A percentile compares a stretch with the other conserved stretches of the same genome.
Evolutionary conservation across 2,329 filamentous ascomycete species (phyloP).

Genomic region (Aspergillus texensis): DNA sequence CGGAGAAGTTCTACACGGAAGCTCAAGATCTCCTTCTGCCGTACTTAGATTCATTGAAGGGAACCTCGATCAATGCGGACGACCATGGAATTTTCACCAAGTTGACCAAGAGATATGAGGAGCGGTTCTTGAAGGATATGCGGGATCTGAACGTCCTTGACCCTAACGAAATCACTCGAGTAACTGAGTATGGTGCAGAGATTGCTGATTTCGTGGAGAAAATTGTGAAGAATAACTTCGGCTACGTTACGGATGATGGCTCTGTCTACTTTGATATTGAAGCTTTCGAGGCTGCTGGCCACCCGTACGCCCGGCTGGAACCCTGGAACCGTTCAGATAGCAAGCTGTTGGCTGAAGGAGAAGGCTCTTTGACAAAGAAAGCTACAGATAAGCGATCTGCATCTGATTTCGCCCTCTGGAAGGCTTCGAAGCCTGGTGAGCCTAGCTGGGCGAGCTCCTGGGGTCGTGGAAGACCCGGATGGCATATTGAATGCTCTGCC

Average conservation of each 20-base stretch:
- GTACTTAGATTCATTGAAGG: constrained; percentile 71
- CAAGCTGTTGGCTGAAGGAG: constrained; percentile 81
- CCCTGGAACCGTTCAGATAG: constrained; percentile 86
- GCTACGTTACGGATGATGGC: constrained; percentile 73
- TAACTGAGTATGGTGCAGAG: constrained; percentile 89
- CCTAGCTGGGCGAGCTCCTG: constrained; percentile 87
- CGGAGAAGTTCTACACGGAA: constrained; percentile 57
- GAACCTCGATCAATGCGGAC: constrained; percentile 58
- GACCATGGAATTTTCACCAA: constrained; percentile 81
- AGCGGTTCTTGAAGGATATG: constrained; percentile 89
- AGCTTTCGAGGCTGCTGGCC: constrained; percentile 80
- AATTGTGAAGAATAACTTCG: constrained; percentile 83
- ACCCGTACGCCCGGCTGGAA: constrained; percentile 81
- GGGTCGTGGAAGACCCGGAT: constrained; percentile 86
- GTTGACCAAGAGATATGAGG: constrained; percentile 82
- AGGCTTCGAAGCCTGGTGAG: constrained; percentile 87
- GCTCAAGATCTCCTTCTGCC: constrained; percentile 73
- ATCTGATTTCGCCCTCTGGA: constrained; percentile 92
- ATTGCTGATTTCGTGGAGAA: constrained; percentile 83
- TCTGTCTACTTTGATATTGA: constrained; percentile 94
- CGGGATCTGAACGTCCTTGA: constrained; percentile 79
- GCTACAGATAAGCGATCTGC: constrained; percentile 70
- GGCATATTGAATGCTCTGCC: constrained; percentile 96
- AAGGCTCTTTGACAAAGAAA: constrained; percentile 72
- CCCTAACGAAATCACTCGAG: constrained; percentile 80